Percentiles rank a stretch among this genome's conserved stretches.
phyloP scores from a whole-genome alignment of 2,329 filamentous ascomycete genomes.

The Cordyceps javanica region DNA sequence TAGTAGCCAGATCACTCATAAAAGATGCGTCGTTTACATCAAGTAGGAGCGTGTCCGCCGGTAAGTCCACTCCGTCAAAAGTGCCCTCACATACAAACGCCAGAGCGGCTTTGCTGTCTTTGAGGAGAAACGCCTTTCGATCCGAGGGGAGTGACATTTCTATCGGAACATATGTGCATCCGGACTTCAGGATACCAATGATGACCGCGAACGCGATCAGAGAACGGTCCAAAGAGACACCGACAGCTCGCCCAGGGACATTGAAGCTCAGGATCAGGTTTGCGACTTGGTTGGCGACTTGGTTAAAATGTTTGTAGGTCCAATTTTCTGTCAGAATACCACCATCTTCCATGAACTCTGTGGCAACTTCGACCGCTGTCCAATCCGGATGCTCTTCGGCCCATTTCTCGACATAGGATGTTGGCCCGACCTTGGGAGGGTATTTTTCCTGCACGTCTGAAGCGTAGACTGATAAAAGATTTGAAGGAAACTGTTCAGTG shows the following conservation, averaged over 20 bases:
- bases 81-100: not conserved
- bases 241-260: not conserved
- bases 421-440: not conserved
- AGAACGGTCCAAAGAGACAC: not conserved
- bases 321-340: not conserved
- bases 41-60: not conserved
- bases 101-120: conserved; percentile 1
- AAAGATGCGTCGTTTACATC: not conserved
- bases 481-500: not conserved
- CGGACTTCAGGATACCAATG: not conserved
- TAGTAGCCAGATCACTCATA: not conserved
- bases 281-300: not conserved
- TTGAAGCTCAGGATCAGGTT: not conserved
- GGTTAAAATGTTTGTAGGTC: not conserved
- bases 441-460: not conserved
- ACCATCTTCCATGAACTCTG: not conserved
- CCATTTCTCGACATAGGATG: not conserved
- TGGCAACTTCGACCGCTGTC: conserved; percentile 1
- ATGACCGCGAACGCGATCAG: not conserved
- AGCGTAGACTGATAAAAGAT: not conserved
- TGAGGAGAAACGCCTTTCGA: not conserved
- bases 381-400: not conserved
- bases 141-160: conserved; percentile 2
- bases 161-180: conserved; percentile 1
- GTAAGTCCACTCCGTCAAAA: not conserved